A percentile compares a stretch with the other conserved stretches of the same genome.
These are phyloP conservation scores for Ocimum tenuiflorum DNA, from an alignment of 257 asterid genomes.

Conservation along the genomic window DNA sequence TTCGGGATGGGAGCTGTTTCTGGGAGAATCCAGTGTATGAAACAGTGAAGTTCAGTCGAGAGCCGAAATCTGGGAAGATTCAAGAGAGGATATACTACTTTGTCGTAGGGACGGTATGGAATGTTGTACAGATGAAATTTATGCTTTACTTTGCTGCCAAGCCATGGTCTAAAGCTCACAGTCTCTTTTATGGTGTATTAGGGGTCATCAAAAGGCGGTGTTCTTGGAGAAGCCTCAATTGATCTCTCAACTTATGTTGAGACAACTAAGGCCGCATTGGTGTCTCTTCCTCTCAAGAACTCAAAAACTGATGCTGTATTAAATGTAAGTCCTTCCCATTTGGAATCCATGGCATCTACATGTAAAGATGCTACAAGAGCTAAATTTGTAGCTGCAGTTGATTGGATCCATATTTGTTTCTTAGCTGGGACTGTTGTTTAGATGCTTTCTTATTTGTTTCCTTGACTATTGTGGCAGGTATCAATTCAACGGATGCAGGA, in stretches of 20 bases:
- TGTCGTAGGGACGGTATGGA: conserved; percentile 71
- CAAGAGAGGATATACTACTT: conserved; percentile 78
- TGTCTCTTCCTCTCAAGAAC: conserved; percentile 78
- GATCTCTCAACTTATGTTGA: conserved; percentile 75
- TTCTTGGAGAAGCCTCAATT: conserved; percentile 83
- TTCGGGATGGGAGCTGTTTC: conserved; percentile 74
- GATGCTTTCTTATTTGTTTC: not conserved
- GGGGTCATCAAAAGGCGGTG: conserved; percentile 67
- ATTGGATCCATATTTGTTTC: not conserved
- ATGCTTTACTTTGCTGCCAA: conserved; percentile 31
- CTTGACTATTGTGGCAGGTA: conserved; percentile 39
- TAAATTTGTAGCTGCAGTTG: not conserved
- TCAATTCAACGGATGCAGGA: conserved; percentile 75
- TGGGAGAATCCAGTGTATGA: conserved; percentile 84
- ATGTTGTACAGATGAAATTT: conserved; percentile 14
- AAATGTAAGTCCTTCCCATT: conserved; percentile 40
- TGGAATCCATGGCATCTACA: too few relatives aligned
- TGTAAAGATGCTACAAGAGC: not conserved
- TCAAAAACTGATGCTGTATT: conserved; percentile 63
- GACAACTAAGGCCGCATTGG: conserved; percentile 55
- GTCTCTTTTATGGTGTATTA: conserved; percentile 26
- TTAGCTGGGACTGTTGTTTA: too few relatives aligned
- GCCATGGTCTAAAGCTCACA: conserved; percentile 21
- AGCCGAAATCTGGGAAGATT: conserved; percentile 74
- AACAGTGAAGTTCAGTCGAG: conserved; percentile 73